Conservation (phyloP, 2,329 filamentous ascomycete genomes). For the Cytospora piceae region DNA sequence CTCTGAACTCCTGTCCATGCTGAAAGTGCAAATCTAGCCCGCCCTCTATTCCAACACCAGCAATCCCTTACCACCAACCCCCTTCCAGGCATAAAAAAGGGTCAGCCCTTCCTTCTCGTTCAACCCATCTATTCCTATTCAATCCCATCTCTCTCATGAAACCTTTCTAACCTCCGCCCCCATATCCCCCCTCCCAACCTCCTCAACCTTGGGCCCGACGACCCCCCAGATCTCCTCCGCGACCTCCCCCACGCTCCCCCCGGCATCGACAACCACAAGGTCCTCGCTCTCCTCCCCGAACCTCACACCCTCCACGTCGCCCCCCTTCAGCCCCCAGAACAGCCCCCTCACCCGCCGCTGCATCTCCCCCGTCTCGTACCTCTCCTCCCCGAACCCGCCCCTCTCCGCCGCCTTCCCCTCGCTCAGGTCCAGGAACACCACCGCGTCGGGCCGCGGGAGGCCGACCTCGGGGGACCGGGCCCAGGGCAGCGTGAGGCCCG, state of each 20-base stretch:
- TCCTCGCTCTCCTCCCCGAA: slow-evolving; percentile 58
- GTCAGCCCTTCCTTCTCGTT: too few species aligned
- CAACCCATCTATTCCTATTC: not conserved
- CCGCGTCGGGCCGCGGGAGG: slow-evolving; percentile 83
- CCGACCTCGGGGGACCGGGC: slow-evolving; percentile 83
- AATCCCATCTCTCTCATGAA: slow-evolving; percentile 38
- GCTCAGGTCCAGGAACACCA: slow-evolving; percentile 83
- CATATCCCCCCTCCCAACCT: slow-evolving; percentile 51
- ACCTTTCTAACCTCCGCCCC: slow-evolving; percentile 52
- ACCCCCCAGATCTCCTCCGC: slow-evolving; percentile 58
- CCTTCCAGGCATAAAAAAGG: too few species aligned
- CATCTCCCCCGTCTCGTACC: slow-evolving; percentile 85
- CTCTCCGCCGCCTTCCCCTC: slow-evolving; percentile 72
- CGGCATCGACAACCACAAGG: slow-evolving; percentile 58
- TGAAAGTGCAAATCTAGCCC: not conserved
- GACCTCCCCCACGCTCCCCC: slow-evolving; percentile 59
- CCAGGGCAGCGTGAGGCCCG: slow-evolving; percentile 73
- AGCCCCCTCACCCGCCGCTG: slow-evolving; percentile 77
- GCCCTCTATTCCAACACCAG: not conserved
- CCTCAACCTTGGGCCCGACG: slow-evolving; percentile 51
- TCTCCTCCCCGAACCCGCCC: slow-evolving; percentile 86
- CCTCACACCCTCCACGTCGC: slow-evolving; percentile 38
- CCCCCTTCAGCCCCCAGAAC: slow-evolving; percentile 64
- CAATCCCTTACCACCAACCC: not conserved
- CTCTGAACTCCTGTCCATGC: not conserved